Conservation (phyloP, 495 filamentous ascomycete species). For the Viridothelium virens region DNA sequence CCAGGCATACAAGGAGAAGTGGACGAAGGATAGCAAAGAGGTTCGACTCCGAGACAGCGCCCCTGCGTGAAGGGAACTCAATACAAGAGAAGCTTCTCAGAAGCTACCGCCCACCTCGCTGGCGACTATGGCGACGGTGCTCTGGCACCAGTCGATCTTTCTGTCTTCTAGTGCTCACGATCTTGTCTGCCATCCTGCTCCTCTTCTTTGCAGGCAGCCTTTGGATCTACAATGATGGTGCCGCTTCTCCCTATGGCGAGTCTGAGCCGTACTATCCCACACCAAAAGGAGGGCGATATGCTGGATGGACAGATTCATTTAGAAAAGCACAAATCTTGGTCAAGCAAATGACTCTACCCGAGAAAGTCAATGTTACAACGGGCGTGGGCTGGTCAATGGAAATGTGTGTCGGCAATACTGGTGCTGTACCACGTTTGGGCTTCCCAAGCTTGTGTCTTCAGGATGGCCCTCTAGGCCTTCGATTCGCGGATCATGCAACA, state of each 20-base stretch:
- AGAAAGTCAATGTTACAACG: constrained; percentile 93
- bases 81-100: constrained; percentile 13
- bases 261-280: constrained; percentile 80
- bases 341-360: constrained; percentile 69
- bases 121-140: constrained; percentile 20
- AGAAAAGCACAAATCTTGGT: constrained; percentile 73
- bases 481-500: constrained; percentile 67
- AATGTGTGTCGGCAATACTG: constrained; percentile 82
- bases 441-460: constrained; percentile 87
- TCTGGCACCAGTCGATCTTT: constrained; percentile 28
- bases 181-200: constrained; percentile 28
- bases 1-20: constrained; percentile 21
- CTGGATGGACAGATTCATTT: constrained; percentile 71
- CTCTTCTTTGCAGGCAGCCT: constrained; percentile 34
- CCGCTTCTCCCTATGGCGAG: constrained; percentile 30
- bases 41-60: constrained; percentile 6
- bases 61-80: constrained; percentile 13
- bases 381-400: constrained; percentile 89
- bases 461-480: constrained; percentile 77
- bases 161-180: constrained; percentile 29
- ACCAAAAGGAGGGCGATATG: constrained; percentile 68
- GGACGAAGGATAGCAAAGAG: constrained; percentile 26
- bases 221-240: constrained; percentile 32
- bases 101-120: constrained; percentile 9
- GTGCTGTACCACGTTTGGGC: constrained; percentile 40